Evolutionary conservation across 1,284 basidiomycete genomes (phyloP).

Genomic region (Athelia psychrophila): DNA sequence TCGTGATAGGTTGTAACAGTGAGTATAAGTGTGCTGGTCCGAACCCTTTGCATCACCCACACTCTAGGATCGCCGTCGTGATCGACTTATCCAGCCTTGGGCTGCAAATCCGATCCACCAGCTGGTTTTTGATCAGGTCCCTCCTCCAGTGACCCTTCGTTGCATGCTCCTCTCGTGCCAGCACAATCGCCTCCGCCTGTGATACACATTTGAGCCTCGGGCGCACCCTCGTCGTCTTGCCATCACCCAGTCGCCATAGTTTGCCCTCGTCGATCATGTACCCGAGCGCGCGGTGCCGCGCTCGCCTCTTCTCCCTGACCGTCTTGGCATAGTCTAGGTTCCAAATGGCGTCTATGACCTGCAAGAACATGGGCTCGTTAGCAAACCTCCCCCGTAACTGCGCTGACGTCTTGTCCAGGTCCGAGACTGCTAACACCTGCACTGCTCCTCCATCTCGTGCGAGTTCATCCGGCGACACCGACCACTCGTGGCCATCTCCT

Average conservation of each 20-base stretch:
- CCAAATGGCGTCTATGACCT: conserved; percentile 26
- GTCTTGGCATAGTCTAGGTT: neutral
- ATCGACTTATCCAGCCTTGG: neutral
- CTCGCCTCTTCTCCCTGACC: conserved; percentile 3
- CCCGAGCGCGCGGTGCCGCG: conserved; percentile 9
- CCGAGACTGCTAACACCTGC: too few relatives aligned
- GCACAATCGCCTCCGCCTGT: conserved; percentile 11
- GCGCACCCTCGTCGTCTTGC: neutral
- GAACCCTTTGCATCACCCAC: conserved; percentile 15
- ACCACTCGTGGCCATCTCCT: too few relatives aligned
- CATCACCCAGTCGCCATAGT: conserved; percentile 13
- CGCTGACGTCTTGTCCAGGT: conserved; percentile 1
- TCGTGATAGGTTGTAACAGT: conserved; percentile 14
- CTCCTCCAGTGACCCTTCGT: neutral
- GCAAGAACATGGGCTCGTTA: conserved; percentile 20
- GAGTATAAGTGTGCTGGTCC: conserved; percentile 10
- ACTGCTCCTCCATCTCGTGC: too few relatives aligned
- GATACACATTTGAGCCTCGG: conserved; percentile 19
- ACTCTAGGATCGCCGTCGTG: neutral
- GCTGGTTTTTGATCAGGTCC: neutral
- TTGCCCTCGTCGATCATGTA: conserved; percentile 11
- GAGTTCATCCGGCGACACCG: too few relatives aligned
- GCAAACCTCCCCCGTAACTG: conserved; percentile 19
- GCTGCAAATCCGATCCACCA: neutral
- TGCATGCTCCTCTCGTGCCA: conserved; percentile 9